Evolutionary conservation across 768 basidiomycete species (phyloP).

Genomic region (Ramaria rubella): DNA sequence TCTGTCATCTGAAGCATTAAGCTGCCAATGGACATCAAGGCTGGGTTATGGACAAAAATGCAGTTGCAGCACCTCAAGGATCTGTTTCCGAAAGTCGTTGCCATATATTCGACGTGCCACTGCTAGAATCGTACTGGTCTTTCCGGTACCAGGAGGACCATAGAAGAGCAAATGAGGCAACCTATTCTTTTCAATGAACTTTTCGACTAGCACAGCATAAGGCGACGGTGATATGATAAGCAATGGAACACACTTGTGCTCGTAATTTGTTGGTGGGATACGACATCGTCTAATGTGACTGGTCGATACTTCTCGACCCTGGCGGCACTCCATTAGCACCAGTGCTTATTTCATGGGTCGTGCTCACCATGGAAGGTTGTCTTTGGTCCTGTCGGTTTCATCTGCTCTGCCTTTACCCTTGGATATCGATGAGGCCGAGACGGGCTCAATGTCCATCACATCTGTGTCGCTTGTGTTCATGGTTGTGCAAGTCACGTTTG

Average conservation of each 20-base stretch:
- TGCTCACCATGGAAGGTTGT: slow-evolving; percentile 79
- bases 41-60: background rate
- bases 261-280: slow-evolving; percentile 94
- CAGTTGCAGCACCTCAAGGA: slow-evolving; percentile 66
- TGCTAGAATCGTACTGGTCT: slow-evolving; percentile 95
- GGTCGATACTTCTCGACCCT: slow-evolving; percentile 99
- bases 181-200: slow-evolving; percentile 91
- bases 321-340: slow-evolving; percentile 5
- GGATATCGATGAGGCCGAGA: slow-evolving; percentile 21
- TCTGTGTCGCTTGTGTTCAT: slow-evolving; percentile 47
- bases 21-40: slow-evolving; percentile 35
- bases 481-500: background rate
- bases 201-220: slow-evolving; percentile 60
- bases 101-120: slow-evolving; percentile 95
- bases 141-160: slow-evolving; percentile 97
- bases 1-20: slow-evolving; percentile 97
- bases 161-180: slow-evolving; percentile 95
- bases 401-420: slow-evolving; percentile 75
- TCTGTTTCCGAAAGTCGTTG: slow-evolving; percentile 76
- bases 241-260: slow-evolving; percentile 65
- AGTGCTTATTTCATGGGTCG: slow-evolving; percentile 1
- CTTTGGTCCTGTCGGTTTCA: slow-evolving; percentile 38
- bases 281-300: slow-evolving; percentile 85
- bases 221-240: slow-evolving; percentile 9
- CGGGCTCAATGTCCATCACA: slow-evolving; percentile 43